These are phyloP conservation scores for Trichophyton rubrum DNA, from an alignment of 2,329 filamentous ascomycete genomes.

Conservation along the genomic window DNA sequence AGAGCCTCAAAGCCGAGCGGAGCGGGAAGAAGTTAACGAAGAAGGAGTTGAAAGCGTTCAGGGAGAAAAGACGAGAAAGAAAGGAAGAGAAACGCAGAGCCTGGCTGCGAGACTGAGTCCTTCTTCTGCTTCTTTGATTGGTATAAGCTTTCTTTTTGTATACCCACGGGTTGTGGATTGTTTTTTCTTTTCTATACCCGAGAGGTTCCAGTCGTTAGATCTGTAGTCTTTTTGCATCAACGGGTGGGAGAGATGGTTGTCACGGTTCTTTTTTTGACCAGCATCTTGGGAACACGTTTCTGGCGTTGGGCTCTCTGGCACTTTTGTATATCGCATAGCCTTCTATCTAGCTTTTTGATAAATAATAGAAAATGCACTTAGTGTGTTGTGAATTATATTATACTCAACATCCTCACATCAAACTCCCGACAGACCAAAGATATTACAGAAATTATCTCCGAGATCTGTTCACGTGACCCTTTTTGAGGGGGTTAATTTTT, in stretches of 20 bases:
- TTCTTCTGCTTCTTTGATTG: background rate
- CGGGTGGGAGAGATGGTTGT: background rate
- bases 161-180: background rate
- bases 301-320: background rate
- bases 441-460: too few species aligned
- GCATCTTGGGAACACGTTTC: background rate
- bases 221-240: background rate
- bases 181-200: background rate
- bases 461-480: background rate
- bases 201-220: background rate
- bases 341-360: background rate
- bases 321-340: background rate
- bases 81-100: constrained; percentile 92
- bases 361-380: background rate
- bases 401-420: too few species aligned
- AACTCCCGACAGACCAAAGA: too few species aligned
- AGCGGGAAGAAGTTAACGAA: constrained; percentile 72
- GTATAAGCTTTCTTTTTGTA: background rate
- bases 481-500: background rate
- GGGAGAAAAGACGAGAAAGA: constrained; percentile 73
- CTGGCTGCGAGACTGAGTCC: constrained; percentile 70
- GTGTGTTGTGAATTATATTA: too few species aligned
- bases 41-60: constrained; percentile 79
- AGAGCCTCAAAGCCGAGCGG: constrained; percentile 82
- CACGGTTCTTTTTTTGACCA: background rate